Percentiles rank a stretch among this genome's conserved stretches.
Evolutionary conservation across 1,139 yeast genomes (phyloP).

Genomic region (Debaryomyces sp.): DNA sequence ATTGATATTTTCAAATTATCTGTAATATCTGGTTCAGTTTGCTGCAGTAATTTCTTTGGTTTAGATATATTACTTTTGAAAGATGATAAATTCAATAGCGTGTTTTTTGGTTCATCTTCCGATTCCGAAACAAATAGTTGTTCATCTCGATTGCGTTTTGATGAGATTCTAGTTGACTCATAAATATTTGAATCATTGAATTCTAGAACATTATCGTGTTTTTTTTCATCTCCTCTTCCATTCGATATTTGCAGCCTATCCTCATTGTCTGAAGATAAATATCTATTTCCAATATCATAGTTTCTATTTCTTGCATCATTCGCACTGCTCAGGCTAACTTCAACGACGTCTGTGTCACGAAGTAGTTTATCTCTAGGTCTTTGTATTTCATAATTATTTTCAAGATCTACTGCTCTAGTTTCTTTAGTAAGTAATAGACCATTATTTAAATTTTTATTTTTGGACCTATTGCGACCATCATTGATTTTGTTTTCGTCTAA

Average conservation of each 20-base stretch:
- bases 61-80: background rate
- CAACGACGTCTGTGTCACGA: background rate
- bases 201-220: background rate
- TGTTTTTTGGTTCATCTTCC: slow-evolving; percentile 1
- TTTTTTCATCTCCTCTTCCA: background rate
- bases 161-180: slow-evolving; percentile 7
- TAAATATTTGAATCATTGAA: background rate
- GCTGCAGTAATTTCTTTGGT: background rate
- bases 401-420: background rate
- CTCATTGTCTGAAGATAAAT: background rate
- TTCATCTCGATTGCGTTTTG: background rate
- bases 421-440: background rate
- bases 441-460: background rate
- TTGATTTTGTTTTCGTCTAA: background rate
- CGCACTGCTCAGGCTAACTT: background rate
- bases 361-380: background rate
- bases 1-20: slow-evolving; percentile 15
- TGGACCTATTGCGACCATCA: background rate
- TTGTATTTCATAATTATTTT: background rate
- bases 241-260: background rate
- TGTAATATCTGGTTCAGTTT: background rate
- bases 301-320: background rate
- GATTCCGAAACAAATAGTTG: background rate
- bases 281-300: background rate
- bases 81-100: background rate